These are phyloP conservation scores for Fremontodendron californicum DNA, from an alignment of 345 rosid species.

Conservation along the genomic window DNA sequence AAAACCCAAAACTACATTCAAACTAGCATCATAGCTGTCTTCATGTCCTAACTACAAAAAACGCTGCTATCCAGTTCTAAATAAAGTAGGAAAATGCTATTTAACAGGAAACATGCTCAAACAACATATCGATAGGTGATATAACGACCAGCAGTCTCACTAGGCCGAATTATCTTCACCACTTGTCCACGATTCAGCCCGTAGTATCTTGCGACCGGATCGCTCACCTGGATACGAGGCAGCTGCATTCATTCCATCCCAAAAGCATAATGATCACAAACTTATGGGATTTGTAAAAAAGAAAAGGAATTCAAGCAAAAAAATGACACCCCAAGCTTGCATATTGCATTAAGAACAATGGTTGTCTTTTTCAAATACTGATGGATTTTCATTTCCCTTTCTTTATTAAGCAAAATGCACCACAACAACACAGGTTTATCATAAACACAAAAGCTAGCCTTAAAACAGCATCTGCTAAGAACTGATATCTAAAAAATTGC, in stretches of 20 bases:
- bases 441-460: too few species aligned
- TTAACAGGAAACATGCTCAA: conserved; percentile 14
- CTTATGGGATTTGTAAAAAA: neutral
- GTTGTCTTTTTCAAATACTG: too few species aligned
- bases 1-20: neutral
- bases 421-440: too few species aligned
- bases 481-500: too few species aligned
- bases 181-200: conserved; percentile 70
- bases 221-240: conserved; percentile 60
- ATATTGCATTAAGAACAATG: too few species aligned
- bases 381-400: too few species aligned
- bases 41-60: neutral
- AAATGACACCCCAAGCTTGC: neutral
- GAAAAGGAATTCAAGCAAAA: too few species aligned
- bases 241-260: conserved; percentile 31
- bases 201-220: conserved; percentile 64
- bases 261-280: neutral
- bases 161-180: conserved; percentile 64
- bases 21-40: neutral
- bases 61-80: neutral
- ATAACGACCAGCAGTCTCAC: conserved; percentile 71
- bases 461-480: too few species aligned
- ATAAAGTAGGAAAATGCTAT: neutral
- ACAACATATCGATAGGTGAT: conserved; percentile 61
- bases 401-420: too few species aligned